Evolutionary conservation across 345 rosid species (phyloP), one percentile per base, ranked within the genome.

Genomic region (Populus ilicifolia): DNA sequence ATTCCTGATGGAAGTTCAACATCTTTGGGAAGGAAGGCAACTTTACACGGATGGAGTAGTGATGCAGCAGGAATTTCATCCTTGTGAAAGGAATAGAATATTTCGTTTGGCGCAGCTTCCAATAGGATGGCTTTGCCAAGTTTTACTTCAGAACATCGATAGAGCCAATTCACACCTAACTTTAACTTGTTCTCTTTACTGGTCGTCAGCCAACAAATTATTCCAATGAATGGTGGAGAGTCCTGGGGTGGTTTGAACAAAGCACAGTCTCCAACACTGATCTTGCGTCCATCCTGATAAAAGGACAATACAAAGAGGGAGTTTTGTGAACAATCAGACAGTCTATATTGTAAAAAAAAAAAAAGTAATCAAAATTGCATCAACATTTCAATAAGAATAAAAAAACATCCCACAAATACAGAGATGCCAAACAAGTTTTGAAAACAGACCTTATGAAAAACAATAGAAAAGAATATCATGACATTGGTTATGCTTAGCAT

Each of bases 31-130:
- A 96, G 96, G 77, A 96, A 96, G 81, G 94, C 83, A 83, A 96
- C 96, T 89, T 96, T 96, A 89, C 99, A 96, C 17, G 92, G 98
- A 84, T 96, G 99, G 29, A 95, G 87, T 82, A 95, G 77, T 0
- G 96, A 93, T 78, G 88, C 96, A 83, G 96, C 94, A 75, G 93
- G 88, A 84, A 86, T 95, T 83, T 87, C 91, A 92, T 92, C 99
- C 96, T 91, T 80, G 68, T 95, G 98, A 87, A 95, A 93, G 81
- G 99, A 95, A 77, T 90, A 95, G 70, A 95, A 95, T 73, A 95
- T 64, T 84, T 95, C 94, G 94, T 95, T 95, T 8, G 99, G 98
- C 89, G 84, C 88, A 76, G 96, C 92, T 66, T 93, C 99, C 83
- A 92, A 72, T 21, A 75, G 90, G 88, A 90, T 76, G 87, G 91